Conservation (phyloP, 495 filamentous ascomycete genomes). For the Penicillium coprophilum region DNA sequence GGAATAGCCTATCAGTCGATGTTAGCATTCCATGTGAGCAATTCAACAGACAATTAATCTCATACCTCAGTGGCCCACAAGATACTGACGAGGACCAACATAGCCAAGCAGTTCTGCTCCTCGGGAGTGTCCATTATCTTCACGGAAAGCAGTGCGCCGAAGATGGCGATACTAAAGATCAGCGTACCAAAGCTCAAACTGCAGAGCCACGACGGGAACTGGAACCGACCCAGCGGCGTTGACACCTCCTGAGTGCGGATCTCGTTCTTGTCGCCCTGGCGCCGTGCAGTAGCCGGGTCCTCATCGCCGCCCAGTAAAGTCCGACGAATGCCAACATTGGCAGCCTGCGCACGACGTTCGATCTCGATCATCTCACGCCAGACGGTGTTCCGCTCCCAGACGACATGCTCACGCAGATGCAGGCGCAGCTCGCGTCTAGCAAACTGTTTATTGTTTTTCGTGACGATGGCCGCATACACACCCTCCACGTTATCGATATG, state of each 20-base stretch:
- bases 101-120: slow-evolving; percentile 93
- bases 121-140: slow-evolving; percentile 81
- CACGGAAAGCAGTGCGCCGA: slow-evolving; percentile 66
- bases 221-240: slow-evolving; percentile 79
- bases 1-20: slow-evolving; percentile 70
- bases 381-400: slow-evolving; percentile 98
- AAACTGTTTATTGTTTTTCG: slow-evolving; percentile 68
- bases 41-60: slow-evolving; percentile 4
- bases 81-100: slow-evolving; percentile 90
- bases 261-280: slow-evolving; percentile 81
- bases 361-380: slow-evolving; percentile 99
- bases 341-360: slow-evolving; percentile 92
- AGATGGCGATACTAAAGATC: slow-evolving; percentile 67
- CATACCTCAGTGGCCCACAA: slow-evolving; percentile 94
- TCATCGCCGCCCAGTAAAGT: slow-evolving; percentile 75
- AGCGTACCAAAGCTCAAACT: slow-evolving; percentile 77
- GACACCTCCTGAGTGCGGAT: slow-evolving; percentile 62
- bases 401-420: slow-evolving; percentile 93
- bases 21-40: slow-evolving; percentile 10
- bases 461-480: slow-evolving; percentile 77
- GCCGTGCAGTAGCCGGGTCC: slow-evolving; percentile 65
- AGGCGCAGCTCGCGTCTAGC: slow-evolving; percentile 85
- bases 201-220: slow-evolving; percentile 77
- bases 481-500: slow-evolving; percentile 71
- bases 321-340: slow-evolving; percentile 77